These are phyloP conservation scores for Auxenochlorella pyrenoidosa DNA, from an alignment of 139 green algal species.

Conservation along the genomic window DNA sequence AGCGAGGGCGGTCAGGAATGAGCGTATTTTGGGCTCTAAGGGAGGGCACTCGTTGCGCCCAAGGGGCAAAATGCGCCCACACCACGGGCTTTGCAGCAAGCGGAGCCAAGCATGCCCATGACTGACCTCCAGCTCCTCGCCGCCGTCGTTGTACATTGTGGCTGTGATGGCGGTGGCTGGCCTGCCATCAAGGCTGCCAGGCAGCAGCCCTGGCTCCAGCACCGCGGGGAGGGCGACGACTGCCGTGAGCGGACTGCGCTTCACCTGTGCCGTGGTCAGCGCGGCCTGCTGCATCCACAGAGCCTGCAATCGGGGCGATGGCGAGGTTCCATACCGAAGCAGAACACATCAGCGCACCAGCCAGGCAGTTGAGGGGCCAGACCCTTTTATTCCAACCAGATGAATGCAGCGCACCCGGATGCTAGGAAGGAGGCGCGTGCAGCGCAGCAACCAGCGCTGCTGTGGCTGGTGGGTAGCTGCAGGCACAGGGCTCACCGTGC, in stretches of 20 bases:
- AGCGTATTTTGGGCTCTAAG: not conserved
- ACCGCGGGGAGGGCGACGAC: conserved; percentile 20
- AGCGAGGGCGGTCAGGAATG: not conserved
- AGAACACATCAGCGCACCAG: no score
- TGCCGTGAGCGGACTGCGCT: conserved; percentile 23
- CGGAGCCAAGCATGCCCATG: not conserved
- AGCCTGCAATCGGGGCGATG: not conserved
- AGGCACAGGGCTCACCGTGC: conserved; percentile 8
- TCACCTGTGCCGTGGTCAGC: conserved; percentile 1
- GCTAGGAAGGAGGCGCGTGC: no score
- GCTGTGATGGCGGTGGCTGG: not conserved
- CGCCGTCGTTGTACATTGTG: conserved; percentile 29
- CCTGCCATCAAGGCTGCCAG: not conserved
- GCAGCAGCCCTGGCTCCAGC: not conserved
- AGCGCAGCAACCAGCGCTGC: no score
- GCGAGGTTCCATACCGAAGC: no score
- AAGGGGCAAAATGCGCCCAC: not conserved
- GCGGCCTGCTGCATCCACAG: conserved; percentile 18
- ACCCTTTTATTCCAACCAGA: no score
- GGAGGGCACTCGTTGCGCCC: no score
- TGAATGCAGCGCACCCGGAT: no score
- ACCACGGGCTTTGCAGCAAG: no score
- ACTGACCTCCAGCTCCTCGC: conserved; percentile 31
- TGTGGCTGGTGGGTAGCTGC: no score
- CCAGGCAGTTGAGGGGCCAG: no score